Evolutionary conservation across 805 yeast species (phyloP).

Genomic region (Maudiozyma barnettii): DNA sequence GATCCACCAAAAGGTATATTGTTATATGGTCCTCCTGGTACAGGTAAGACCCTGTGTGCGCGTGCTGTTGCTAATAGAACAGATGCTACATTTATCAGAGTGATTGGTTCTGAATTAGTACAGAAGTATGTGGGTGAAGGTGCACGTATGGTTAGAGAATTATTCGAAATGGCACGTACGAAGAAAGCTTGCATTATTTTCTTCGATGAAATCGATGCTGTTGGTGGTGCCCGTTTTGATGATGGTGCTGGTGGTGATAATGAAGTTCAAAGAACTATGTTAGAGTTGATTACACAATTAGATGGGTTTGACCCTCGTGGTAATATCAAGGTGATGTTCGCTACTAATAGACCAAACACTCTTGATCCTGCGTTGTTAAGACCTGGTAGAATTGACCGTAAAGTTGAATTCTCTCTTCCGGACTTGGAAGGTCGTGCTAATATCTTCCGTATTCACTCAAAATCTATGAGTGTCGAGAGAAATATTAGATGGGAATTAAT

Average conservation of each 20-base stretch:
- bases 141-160: slow-evolving; percentile 98
- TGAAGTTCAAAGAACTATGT: slow-evolving; percentile 98
- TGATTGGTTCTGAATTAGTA: slow-evolving; percentile 95
- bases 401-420: slow-evolving; percentile 93
- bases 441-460: slow-evolving; percentile 92
- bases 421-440: slow-evolving; percentile 97
- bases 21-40: slow-evolving; percentile 97
- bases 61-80: slow-evolving; percentile 99
- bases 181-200: slow-evolving; percentile 96
- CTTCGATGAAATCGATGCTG: slow-evolving; percentile 97
- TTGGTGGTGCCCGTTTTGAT: slow-evolving; percentile 99
- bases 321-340: slow-evolving; percentile 98
- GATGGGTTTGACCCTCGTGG: slow-evolving; percentile 99
- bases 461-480: slow-evolving; percentile 95
- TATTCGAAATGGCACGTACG: slow-evolving; percentile 98
- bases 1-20: slow-evolving; percentile 98
- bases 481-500: slow-evolving; percentile 98
- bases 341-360: slow-evolving; percentile 96
- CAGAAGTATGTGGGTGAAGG: slow-evolving; percentile 99
- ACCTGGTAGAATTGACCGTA: slow-evolving; percentile 98
- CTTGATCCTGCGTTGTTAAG: slow-evolving; percentile 94
- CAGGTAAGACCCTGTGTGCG: slow-evolving; percentile 97
- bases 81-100: slow-evolving; percentile 96
- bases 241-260: slow-evolving; percentile 99
- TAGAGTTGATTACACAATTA: slow-evolving; percentile 92